Percentiles rank a stretch among this genome's conserved stretches.
These are phyloP conservation scores for Thermomyces lanuginosus DNA, from an alignment of 2,329 filamentous ascomycete species.

Conservation along the genomic window DNA sequence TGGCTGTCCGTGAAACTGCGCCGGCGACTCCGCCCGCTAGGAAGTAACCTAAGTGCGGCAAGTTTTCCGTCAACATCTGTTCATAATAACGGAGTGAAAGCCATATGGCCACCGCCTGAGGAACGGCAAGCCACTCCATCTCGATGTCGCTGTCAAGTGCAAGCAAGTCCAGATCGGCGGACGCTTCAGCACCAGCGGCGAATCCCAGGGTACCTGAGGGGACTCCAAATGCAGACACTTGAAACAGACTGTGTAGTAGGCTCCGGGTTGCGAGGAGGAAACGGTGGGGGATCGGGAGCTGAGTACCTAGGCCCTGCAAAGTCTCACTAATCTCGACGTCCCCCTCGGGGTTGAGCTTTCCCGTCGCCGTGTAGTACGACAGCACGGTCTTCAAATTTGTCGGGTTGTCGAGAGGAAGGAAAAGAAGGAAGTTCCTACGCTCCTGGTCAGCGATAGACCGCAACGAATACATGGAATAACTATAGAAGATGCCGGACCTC, in stretches of 20 bases:
- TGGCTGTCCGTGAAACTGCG: slow-evolving; percentile 85
- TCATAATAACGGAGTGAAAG: slow-evolving; percentile 28
- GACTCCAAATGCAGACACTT: slow-evolving; percentile 17
- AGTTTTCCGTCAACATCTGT: slow-evolving; percentile 31
- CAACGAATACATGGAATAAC: slow-evolving; percentile 2
- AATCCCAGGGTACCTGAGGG: slow-evolving; percentile 18
- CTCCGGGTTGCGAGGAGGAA: slow-evolving; percentile 17
- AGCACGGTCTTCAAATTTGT: slow-evolving; percentile 68
- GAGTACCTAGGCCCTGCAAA: slow-evolving; percentile 81
- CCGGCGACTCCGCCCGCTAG: slow-evolving; percentile 87
- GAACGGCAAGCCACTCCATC: slow-evolving; percentile 27
- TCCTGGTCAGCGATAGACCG: slow-evolving; percentile 6
- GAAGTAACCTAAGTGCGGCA: slow-evolving; percentile 67
- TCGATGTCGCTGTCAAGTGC: slow-evolving; percentile 21
- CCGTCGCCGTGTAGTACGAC: slow-evolving; percentile 78
- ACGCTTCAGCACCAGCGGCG: slow-evolving; percentile 12
- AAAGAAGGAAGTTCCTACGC: slow-evolving; percentile 74
- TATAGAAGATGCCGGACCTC: slow-evolving; percentile 48
- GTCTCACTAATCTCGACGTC: slow-evolving; percentile 87
- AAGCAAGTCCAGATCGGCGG: slow-evolving; percentile 15
- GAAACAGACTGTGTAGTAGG: slow-evolving; percentile 22
- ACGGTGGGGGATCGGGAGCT: slow-evolving; percentile 25
- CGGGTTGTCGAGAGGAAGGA: slow-evolving; percentile 51
- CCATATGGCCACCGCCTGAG: slow-evolving; percentile 28
- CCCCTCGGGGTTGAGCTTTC: slow-evolving; percentile 82